A percentile compares a stretch with the other conserved stretches of the same genome.
phyloP scores from a whole-genome alignment of 495 filamentous ascomycete species.

The Delitschia confertaspora region DNA sequence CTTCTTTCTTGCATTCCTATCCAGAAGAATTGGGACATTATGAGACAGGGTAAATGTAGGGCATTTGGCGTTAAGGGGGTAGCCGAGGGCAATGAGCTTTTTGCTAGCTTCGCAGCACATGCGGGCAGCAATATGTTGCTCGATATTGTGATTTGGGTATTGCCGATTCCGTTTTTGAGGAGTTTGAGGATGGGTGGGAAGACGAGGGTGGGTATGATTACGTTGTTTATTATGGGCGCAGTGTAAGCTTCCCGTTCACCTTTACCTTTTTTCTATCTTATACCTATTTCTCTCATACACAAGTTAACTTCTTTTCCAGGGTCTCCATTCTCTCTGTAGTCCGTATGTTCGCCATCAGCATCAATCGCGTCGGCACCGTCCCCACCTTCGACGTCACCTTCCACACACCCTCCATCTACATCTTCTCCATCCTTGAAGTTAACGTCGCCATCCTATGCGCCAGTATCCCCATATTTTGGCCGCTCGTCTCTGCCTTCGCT shows the following conservation, averaged over 20 bases:
- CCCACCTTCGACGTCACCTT: conserved; percentile 20
- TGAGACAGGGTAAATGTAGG: conserved; percentile 11
- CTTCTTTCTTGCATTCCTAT: conserved; percentile 21
- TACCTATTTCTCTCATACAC: neutral
- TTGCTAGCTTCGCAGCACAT: conserved; percentile 15
- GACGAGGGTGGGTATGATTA: conserved; percentile 11
- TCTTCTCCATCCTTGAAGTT: conserved; percentile 25
- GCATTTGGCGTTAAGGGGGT: conserved; percentile 23
- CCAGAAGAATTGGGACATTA: conserved; percentile 21
- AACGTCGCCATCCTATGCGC: conserved; percentile 24
- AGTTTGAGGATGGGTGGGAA: conserved; percentile 9
- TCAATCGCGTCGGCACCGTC: conserved; percentile 17
- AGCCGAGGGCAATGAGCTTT: conserved; percentile 12
- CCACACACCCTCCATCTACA: conserved; percentile 19
- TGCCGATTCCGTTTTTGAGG: conserved; percentile 20
- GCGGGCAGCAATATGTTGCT: conserved; percentile 19
- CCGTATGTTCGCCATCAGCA: conserved; percentile 19
- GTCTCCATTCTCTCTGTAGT: conserved; percentile 11
- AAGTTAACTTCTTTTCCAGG: conserved; percentile 2
- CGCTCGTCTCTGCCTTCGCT: conserved; percentile 11
- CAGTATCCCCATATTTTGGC: conserved; percentile 26
- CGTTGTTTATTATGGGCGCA: conserved; percentile 17
- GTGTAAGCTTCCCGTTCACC: conserved; percentile 14
- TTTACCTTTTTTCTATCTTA: neutral
- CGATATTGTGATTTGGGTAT: conserved; percentile 11